Conservation (phyloP, 108 stramenopile genomes). For the Conticribra weissflogii region DNA sequence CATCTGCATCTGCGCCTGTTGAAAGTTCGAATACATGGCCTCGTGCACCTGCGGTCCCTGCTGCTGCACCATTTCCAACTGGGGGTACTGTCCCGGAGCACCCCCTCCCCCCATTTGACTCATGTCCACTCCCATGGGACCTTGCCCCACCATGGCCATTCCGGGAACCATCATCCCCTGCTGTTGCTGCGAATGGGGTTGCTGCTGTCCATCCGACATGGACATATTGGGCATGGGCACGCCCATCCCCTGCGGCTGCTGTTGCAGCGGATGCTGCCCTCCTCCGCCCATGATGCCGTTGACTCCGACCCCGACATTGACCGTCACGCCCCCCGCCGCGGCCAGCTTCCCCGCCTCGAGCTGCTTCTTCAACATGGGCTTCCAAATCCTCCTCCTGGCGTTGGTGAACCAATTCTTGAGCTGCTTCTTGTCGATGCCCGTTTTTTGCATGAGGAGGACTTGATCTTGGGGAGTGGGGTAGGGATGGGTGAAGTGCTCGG, state of each 20-base stretch:
- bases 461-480: conserved; percentile 94
- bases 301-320: conserved; percentile 39
- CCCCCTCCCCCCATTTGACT: too few species aligned
- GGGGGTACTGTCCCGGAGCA: conserved; percentile 9
- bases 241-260: too few species aligned
- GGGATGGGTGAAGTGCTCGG: conserved; percentile 92
- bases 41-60: conserved; percentile 10
- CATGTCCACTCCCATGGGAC: not conserved
- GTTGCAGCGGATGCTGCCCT: too few species aligned
- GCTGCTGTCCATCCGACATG: too few species aligned
- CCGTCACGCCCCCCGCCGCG: conserved; percentile 56
- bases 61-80: conserved; percentile 16
- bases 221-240: too few species aligned
- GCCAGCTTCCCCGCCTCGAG: conserved; percentile 85
- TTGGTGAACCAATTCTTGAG: conserved; percentile 98
- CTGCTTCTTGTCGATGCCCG: conserved; percentile 95
- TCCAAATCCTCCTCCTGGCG: conserved; percentile 94
- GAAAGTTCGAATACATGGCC: conserved; percentile 53
- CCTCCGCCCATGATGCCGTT: too few species aligned
- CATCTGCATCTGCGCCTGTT: conserved; percentile 39
- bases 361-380: conserved; percentile 93
- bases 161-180: conserved; percentile 56
- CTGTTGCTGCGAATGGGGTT: too few species aligned
- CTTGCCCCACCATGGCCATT: conserved; percentile 33
- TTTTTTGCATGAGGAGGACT: conserved; percentile 90